Evolutionary conservation across 371 early-diverging fungal species (phyloP).

Genomic region (Basidiobolus heterosporus): DNA sequence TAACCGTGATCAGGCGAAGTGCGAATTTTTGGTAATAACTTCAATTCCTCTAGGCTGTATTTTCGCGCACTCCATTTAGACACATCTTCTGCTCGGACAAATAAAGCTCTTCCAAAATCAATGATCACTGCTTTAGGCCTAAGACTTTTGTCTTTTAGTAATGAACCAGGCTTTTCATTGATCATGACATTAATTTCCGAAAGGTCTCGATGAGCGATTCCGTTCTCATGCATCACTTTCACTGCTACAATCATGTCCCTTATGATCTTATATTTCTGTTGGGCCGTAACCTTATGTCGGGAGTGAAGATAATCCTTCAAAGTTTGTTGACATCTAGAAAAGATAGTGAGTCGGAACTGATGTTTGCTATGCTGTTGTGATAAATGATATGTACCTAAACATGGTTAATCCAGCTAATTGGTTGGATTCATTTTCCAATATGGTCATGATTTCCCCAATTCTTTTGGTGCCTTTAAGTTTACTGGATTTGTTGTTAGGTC

Average conservation of each 20-base stretch:
- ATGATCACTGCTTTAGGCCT: conserved; percentile 29
- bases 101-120: conserved; percentile 41
- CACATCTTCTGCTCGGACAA: conserved; percentile 23
- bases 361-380: no score
- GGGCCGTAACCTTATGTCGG: conserved; percentile 29
- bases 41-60: conserved; percentile 2
- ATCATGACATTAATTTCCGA: conserved; percentile 53
- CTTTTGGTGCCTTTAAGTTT: no score
- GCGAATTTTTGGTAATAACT: conserved; percentile 4
- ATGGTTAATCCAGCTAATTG: no score
- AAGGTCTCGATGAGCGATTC: conserved; percentile 44
- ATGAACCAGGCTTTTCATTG: conserved; percentile 20
- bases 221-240: conserved; percentile 26
- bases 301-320: conserved; percentile 36
- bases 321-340: conserved; percentile 24
- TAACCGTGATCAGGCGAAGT: conserved; percentile 11
- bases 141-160: conserved; percentile 24
- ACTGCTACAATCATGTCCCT: conserved; percentile 33
- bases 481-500: no score
- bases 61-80: conserved; percentile 5
- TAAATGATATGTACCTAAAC: no score
- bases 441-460: no score
- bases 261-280: conserved; percentile 36
- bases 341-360: no score
- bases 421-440: no score